phyloP scores from a whole-genome alignment of 345 rosid species.

The Passiflora organensis region DNA sequence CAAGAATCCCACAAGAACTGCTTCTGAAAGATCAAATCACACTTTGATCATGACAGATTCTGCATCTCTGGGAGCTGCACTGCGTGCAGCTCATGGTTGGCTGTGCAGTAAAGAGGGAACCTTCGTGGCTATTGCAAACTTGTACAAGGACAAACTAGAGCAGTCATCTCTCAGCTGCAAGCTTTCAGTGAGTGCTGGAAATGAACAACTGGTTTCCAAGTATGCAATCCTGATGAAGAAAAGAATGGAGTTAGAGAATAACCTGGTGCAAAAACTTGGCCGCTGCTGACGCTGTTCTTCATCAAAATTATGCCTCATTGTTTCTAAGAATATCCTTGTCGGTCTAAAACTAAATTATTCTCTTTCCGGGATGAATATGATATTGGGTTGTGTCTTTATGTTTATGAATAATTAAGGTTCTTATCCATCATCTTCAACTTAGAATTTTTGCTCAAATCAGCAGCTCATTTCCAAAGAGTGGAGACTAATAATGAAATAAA shows the following conservation, averaged over 20 bases:
- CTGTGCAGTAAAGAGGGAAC: slow-evolving; percentile 64
- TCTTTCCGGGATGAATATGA: no score
- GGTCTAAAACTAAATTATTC: no score
- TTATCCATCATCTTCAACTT: no score
- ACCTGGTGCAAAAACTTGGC: slow-evolving; percentile 50
- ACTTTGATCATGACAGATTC: slow-evolving; percentile 50
- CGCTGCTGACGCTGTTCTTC: slow-evolving; percentile 14
- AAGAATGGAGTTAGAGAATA: slow-evolving; percentile 66
- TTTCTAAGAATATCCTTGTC: no score
- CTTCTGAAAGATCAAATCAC: neutral
- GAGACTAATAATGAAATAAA: no score
- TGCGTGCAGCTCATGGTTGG: slow-evolving; percentile 95
- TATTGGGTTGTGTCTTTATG: no score
- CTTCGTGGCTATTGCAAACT: slow-evolving; percentile 59
- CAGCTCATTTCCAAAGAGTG: no score
- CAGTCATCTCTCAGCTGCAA: slow-evolving; percentile 64
- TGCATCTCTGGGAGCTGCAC: slow-evolving; percentile 90
- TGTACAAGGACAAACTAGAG: slow-evolving; percentile 63
- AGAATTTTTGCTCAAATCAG: no score
- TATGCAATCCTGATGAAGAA: slow-evolving; percentile 64
- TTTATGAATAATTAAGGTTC: no score
- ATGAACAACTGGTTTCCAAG: slow-evolving; percentile 38
- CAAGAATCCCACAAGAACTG: no score
- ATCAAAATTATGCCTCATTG: no score
- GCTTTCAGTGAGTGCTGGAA: slow-evolving; percentile 55